Conservation (phyloP, 129 eudicot species). For the Pittosporum tobira region DNA sequence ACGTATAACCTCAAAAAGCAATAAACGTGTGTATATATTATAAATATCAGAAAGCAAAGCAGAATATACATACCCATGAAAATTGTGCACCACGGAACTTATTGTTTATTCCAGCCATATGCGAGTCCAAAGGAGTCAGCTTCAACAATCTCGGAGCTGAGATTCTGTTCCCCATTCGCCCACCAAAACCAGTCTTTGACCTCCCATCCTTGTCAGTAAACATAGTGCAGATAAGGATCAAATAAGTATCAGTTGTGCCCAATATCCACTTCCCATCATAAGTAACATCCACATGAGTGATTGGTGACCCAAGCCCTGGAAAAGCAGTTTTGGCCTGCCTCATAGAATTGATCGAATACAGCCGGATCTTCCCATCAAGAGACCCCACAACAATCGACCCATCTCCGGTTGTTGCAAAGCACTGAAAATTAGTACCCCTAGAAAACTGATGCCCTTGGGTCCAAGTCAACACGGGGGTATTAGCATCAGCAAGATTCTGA, state of each 20-base stretch:
- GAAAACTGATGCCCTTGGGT: constrained; percentile 96
- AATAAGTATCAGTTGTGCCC: constrained; percentile 92
- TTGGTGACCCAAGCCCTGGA: constrained; percentile 92
- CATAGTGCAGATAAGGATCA: constrained; percentile 77
- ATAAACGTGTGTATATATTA: not conserved
- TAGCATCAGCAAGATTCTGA: constrained; percentile 65
- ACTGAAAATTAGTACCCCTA: constrained; percentile 88
- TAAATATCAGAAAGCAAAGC: constrained; percentile 6
- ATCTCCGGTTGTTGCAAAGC: constrained; percentile 96
- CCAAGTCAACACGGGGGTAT: constrained; percentile 88
- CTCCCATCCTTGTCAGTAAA: constrained; percentile 91
- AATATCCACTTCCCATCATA: constrained; percentile 95
- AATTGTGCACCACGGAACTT: constrained; percentile 90
- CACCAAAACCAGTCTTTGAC: constrained; percentile 83
- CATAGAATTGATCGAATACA: constrained; percentile 79
- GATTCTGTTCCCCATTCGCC: constrained; percentile 82
- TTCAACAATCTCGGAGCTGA: constrained; percentile 91
- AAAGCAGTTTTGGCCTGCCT: constrained; percentile 96
- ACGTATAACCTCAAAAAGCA: not conserved
- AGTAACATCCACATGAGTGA: constrained; percentile 95
- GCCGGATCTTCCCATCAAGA: constrained; percentile 84
- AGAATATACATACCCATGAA: constrained; percentile 73
- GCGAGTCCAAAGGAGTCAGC: constrained; percentile 82
- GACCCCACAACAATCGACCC: constrained; percentile 99
- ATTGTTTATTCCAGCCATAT: constrained; percentile 73